Conservation (phyloP, 2,329 filamentous ascomycete genomes). For the Talaromyces pinophilus region DNA sequence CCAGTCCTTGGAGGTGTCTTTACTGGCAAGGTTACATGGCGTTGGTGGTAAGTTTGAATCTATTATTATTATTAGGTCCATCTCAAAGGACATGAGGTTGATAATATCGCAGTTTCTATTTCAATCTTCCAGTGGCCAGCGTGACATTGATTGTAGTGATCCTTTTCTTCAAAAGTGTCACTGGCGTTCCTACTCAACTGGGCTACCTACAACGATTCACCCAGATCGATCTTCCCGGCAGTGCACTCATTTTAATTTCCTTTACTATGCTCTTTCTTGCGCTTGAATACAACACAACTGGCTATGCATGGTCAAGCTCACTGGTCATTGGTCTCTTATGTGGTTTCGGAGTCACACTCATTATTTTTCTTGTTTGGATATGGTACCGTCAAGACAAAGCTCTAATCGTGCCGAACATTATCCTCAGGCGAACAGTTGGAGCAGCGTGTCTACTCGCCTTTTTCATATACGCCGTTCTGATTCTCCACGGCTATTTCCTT, state of each 20-base stretch:
- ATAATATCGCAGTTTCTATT: slow-evolving; percentile 24
- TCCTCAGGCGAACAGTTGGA: slow-evolving; percentile 27
- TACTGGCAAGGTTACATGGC: slow-evolving; percentile 31
- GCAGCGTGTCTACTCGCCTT: slow-evolving; percentile 35
- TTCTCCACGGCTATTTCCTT: slow-evolving; percentile 31
- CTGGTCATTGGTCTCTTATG: slow-evolving; percentile 29
- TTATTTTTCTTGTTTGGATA: slow-evolving; percentile 30
- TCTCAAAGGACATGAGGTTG: not conserved
- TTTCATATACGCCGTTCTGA: slow-evolving; percentile 28
- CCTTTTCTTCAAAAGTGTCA: slow-evolving; percentile 24
- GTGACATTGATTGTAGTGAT: slow-evolving; percentile 24
- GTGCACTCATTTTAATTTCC: slow-evolving; percentile 28
- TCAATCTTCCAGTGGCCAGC: slow-evolving; percentile 25
- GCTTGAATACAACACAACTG: slow-evolving; percentile 32
- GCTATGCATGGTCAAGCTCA: slow-evolving; percentile 30
- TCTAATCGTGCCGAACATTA: slow-evolving; percentile 28
- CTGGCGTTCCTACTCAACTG: not conserved
- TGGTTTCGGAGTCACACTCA: slow-evolving; percentile 29
- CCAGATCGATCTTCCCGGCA: slow-evolving; percentile 31
- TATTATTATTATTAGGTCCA: not conserved
- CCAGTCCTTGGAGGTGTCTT: slow-evolving; percentile 42
- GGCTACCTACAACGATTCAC: slow-evolving; percentile 28
- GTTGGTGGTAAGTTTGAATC: slow-evolving; percentile 26
- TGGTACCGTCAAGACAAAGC: slow-evolving; percentile 28
- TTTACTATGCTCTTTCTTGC: slow-evolving; percentile 32